Percentiles rank a stretch among this genome's conserved stretches.
phyloP scores from a whole-genome alignment of 2,329 filamentous ascomycete genomes.

The Penicillium olsonii region DNA sequence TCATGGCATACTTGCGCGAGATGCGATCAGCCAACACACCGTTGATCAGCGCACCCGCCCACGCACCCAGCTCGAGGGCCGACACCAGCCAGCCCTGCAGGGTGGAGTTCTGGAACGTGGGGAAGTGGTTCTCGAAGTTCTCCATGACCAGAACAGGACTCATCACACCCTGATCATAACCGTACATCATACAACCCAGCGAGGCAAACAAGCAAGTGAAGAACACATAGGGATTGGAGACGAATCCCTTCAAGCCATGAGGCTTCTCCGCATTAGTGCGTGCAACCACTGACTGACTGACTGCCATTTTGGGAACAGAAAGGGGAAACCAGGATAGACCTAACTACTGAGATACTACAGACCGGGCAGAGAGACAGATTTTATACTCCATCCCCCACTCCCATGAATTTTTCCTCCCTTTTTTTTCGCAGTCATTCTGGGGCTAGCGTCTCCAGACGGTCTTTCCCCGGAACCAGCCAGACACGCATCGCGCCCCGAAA shows the following conservation, averaged over 20 bases:
- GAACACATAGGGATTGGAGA: slow-evolving; percentile 45
- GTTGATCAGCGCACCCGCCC: slow-evolving; percentile 34
- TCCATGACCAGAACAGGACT: slow-evolving; percentile 38
- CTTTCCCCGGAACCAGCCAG: slow-evolving; percentile 8
- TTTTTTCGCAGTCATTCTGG: slow-evolving; percentile 1
- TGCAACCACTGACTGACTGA: slow-evolving; percentile 42
- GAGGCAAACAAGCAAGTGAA: slow-evolving; percentile 40
- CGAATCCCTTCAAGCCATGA: slow-evolving; percentile 42
- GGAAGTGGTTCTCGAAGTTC: slow-evolving; percentile 40
- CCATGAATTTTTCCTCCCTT: not conserved
- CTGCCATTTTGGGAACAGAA: slow-evolving; percentile 19
- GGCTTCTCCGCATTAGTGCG: slow-evolving; percentile 41
- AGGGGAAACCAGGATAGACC: not conserved
- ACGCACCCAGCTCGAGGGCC: slow-evolving; percentile 39
- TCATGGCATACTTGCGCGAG: slow-evolving; percentile 37
- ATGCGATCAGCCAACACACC: slow-evolving; percentile 32
- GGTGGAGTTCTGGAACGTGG: slow-evolving; percentile 31
- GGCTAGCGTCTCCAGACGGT: slow-evolving; percentile 6
- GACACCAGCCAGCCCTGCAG: slow-evolving; percentile 37
- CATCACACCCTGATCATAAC: slow-evolving; percentile 42
- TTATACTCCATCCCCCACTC: slow-evolving; percentile 5
- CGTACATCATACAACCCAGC: slow-evolving; percentile 37
- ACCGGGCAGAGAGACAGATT: not conserved
- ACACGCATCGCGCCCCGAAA: slow-evolving; percentile 1
- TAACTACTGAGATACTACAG: not conserved